Percentiles rank a stretch among this genome's conserved stretches.
Conservation (phyloP, 2,329 filamentous ascomycete species). For the Xylariaceae sp. region DNA sequence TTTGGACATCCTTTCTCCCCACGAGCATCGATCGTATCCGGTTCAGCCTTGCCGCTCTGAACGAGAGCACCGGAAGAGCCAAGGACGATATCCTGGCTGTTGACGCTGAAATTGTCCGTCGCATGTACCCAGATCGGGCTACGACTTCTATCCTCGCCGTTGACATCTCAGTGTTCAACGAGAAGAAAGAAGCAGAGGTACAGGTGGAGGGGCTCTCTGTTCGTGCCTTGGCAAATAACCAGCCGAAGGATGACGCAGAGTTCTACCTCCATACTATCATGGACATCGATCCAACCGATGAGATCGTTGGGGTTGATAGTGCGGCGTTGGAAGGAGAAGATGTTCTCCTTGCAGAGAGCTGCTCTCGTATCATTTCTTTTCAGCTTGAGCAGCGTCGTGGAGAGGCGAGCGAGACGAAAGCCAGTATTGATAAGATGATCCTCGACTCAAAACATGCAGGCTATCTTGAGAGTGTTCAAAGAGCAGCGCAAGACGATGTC, state of each 20-base stretch:
- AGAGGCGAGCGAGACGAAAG: constrained; percentile 24
- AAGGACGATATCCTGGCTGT: constrained; percentile 29
- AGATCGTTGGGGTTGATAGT: constrained; percentile 26
- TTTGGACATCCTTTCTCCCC: constrained; percentile 42
- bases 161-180: constrained; percentile 29
- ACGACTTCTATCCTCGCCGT: constrained; percentile 30
- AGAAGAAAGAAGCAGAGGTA: constrained; percentile 21
- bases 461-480: constrained; percentile 29
- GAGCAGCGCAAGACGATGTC: constrained; percentile 18
- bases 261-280: constrained; percentile 30
- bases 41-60: constrained; percentile 35
- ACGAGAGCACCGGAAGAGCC: constrained; percentile 4
- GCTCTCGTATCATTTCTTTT: constrained; percentile 33
- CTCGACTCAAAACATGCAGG: constrained; percentile 28
- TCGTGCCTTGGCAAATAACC: constrained; percentile 24
- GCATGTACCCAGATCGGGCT: constrained; percentile 10
- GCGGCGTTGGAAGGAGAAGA: constrained; percentile 6
- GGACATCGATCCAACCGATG: constrained; percentile 39
- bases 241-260: constrained; percentile 28
- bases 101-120: constrained; percentile 26
- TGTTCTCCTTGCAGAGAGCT: constrained; percentile 32
- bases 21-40: constrained; percentile 30
- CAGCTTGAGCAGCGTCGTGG: constrained; percentile 13
- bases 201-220: constrained; percentile 29
- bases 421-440: constrained; percentile 30